Percentiles rank a stretch among this genome's conserved stretches.
Conservation (phyloP, 345 rosid genomes). For the Diplotaxis tenuifolia region DNA sequence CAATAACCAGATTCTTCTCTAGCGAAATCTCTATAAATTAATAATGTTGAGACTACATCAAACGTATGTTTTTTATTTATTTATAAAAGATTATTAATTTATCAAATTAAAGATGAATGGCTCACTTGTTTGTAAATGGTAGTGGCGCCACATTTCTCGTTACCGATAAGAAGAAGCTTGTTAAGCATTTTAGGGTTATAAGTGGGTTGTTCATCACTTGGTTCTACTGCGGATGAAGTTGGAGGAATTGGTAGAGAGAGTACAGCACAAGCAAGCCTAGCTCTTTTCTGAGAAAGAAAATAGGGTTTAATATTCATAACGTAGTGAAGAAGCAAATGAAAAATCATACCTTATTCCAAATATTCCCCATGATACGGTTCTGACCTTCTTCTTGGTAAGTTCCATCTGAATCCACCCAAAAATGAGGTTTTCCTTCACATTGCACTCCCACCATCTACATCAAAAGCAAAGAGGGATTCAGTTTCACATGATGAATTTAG, state of each 20-base stretch:
- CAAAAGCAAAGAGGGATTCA: slow-evolving; percentile 10
- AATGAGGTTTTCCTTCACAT: slow-evolving; percentile 67
- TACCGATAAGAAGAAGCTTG: slow-evolving; percentile 73
- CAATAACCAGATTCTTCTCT: background rate
- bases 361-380: slow-evolving; percentile 42
- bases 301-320: background rate
- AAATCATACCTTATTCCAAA: slow-evolving; percentile 67
- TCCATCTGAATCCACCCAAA: slow-evolving; percentile 71
- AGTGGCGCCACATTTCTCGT: slow-evolving; percentile 73
- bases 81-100: too few species aligned
- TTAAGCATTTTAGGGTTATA: slow-evolving; percentile 36
- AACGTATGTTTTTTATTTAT: too few species aligned
- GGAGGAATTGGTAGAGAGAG: slow-evolving; percentile 70
- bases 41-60: too few species aligned
- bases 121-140: slow-evolving; percentile 83
- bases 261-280: slow-evolving; percentile 44
- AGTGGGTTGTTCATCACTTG: slow-evolving; percentile 11
- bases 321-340: background rate
- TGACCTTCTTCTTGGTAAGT: slow-evolving; percentile 79
- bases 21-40: too few species aligned
- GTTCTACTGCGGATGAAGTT: slow-evolving; percentile 39
- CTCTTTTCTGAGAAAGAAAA: slow-evolving; percentile 42
- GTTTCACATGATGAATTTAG: background rate
- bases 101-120: too few species aligned
- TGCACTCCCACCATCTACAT: slow-evolving; percentile 58